A percentile compares a stretch with the other conserved stretches of the same genome.
Evolutionary conservation across 345 rosid species (phyloP).

Genomic region (Eucalyptus polybractea): DNA sequence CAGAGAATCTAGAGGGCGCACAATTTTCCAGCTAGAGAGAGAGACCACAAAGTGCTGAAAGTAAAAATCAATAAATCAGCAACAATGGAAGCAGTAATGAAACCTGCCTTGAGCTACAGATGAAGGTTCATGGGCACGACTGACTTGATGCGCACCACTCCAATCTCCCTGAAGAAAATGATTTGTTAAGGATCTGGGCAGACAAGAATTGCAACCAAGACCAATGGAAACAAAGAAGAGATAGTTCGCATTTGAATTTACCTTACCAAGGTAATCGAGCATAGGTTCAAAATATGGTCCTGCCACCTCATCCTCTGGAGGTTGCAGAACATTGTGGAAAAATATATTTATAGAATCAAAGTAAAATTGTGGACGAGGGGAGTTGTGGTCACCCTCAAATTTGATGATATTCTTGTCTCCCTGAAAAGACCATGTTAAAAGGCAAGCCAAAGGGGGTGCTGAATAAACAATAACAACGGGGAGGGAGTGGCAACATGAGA

Average conservation of each 20-base stretch:
- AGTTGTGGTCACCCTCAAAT: conserved; percentile 98
- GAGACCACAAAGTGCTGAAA: background rate
- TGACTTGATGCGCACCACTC: conserved; percentile 35
- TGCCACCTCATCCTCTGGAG: conserved; percentile 74
- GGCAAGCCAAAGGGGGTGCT: background rate
- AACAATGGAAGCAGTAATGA: background rate
- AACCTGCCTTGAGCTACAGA: conserved; percentile 27
- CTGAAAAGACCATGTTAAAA: conserved; percentile 16
- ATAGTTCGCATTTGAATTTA: conserved; percentile 18
- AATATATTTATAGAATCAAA: conserved; percentile 92
- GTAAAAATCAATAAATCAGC: background rate
- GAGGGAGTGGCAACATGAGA: background rate
- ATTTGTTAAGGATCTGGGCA: background rate
- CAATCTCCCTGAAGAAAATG: conserved; percentile 49
- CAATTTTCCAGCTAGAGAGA: background rate
- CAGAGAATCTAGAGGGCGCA: background rate
- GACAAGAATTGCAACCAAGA: background rate
- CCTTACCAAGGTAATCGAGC: conserved; percentile 73
- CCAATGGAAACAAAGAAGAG: background rate
- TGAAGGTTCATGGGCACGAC: conserved; percentile 35
- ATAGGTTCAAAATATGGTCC: conserved; percentile 39
- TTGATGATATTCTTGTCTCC: conserved; percentile 98
- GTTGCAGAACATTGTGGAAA: conserved; percentile 92
- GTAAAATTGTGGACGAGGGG: conserved; percentile 92
- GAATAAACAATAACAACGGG: background rate